Base-by-base conservation (phyloP, 106 monocot genomes). In the Allium cepa region DNA sequence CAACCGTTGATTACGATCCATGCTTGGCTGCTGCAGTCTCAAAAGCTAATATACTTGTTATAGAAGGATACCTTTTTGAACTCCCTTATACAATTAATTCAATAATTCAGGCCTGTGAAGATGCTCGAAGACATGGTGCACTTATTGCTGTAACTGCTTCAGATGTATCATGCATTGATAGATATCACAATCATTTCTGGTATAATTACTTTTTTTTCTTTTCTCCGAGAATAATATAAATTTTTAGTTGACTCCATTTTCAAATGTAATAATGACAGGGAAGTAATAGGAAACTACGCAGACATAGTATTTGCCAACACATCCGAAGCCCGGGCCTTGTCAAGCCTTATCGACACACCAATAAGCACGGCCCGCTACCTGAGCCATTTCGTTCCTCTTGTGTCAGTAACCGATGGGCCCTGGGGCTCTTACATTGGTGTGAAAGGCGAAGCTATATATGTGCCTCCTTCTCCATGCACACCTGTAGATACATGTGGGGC, bases 41-140 rank as follows among this genome's bases (percentile, higher is more conserved):
- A 11, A 97, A 92, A 66, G 70, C 96, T 18, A 92, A 89, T 70
- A 71, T 89, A 60, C 86, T 97, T 63, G 78, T 97, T 9, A 63
- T 97, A 63, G 96, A 97, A 80, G 96, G 96, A 17, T 97, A 97
- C 65, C 74, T 97, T 50, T 86, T 97, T 68, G 96, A 92, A 80
- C 76, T 89, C 15, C 96, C 92, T 49, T 74, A 87, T 76, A 92
- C 96, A 27, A 83, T 79, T 22, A 70, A 87, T 58, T 74, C 92
- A 58, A 88, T 97, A 60, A 53, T 75, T 65, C 86, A 79, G 71
- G 96, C 96, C 47, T 97, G 96, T 47, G 75, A 87, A 72, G 83
- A 89, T 75, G 96, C 92, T 72, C 92, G 63, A 61, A 75, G 69
- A 50, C 86, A 80, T 78, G 96, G 96, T 67, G 84, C 84, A 53